These are phyloP conservation scores for Cordia subcordata DNA, from an alignment of 257 asterid genomes.

Conservation along the genomic window DNA sequence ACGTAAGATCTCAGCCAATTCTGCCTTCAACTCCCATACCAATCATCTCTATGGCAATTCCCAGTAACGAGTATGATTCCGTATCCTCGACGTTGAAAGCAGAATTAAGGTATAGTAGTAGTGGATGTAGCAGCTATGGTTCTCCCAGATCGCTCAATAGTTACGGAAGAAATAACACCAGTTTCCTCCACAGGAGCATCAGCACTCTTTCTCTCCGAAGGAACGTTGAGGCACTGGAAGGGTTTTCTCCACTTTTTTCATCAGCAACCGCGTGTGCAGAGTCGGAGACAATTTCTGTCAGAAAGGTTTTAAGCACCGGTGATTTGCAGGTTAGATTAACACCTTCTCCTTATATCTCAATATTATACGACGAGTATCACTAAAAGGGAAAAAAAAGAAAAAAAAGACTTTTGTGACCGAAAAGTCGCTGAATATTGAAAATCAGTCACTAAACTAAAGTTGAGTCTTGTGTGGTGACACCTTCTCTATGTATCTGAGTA, in stretches of 20 bases:
- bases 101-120: constrained; percentile 1
- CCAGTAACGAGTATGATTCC: neutral
- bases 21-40: neutral
- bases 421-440: neutral
- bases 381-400: too few relatives aligned
- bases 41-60: neutral
- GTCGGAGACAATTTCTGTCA: constrained; percentile 39
- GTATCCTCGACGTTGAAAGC: neutral
- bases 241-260: constrained; percentile 32
- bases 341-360: too few relatives aligned
- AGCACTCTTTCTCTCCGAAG: constrained; percentile 62
- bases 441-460: too few relatives aligned
- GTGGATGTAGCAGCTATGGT: constrained; percentile 21
- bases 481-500: too few relatives aligned
- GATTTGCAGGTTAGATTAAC: constrained; percentile 54
- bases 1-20: neutral
- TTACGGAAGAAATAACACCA: constrained; percentile 26
- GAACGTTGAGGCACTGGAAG: constrained; percentile 43
- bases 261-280: constrained; percentile 42
- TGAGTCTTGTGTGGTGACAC: too few relatives aligned
- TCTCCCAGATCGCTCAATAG: constrained; percentile 43
- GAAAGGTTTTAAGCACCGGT: constrained; percentile 59
- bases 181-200: constrained; percentile 51
- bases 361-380: too few relatives aligned
- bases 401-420: too few relatives aligned